Percentiles rank a stretch among this genome's conserved stretches.
Conservation (phyloP, 176 grass and related monocot species). For the Phoenix roebelenii region DNA sequence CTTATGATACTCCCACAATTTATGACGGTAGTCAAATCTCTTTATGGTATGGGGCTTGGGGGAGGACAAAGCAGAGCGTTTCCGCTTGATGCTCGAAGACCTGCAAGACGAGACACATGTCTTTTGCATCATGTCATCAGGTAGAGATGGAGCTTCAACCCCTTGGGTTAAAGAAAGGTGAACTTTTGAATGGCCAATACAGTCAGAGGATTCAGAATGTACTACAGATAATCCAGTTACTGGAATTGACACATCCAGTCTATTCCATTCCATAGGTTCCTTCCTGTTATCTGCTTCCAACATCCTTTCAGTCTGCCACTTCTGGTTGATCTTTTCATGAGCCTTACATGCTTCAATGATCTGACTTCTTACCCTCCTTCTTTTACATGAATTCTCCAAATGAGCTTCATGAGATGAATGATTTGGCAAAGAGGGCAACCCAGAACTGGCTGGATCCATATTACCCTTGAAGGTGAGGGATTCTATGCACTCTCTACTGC, state of each 20-base stretch:
- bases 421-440: not conserved
- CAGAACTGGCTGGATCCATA: conserved; percentile 18
- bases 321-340: conserved; percentile 18
- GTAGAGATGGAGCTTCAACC: conserved; percentile 17
- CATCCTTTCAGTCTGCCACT: conserved; percentile 19
- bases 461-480: conserved; percentile 5
- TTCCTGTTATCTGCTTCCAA: conserved; percentile 20
- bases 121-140: conserved; percentile 8
- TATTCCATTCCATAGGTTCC: not conserved
- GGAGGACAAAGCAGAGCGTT: conserved; percentile 25
- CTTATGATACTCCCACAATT: conserved; percentile 17
- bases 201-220: conserved; percentile 24
- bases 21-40: conserved; percentile 22
- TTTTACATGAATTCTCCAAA: conserved; percentile 20
- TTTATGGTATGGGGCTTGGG: conserved; percentile 31
- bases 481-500: conserved; percentile 31
- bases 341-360: conserved; percentile 25
- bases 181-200: conserved; percentile 21
- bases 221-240: conserved; percentile 13
- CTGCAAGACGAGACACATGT: conserved; percentile 22
- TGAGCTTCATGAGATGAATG: conserved; percentile 4
- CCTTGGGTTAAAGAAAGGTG: conserved; percentile 23
- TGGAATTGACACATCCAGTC: not conserved
- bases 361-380: conserved; percentile 30
- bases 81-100: conserved; percentile 38